Evolutionary conservation across 2,329 filamentous ascomycete genomes (phyloP), one percentile per base, ranked within the genome.

Genomic region (Aspergillus alliaceus): DNA sequence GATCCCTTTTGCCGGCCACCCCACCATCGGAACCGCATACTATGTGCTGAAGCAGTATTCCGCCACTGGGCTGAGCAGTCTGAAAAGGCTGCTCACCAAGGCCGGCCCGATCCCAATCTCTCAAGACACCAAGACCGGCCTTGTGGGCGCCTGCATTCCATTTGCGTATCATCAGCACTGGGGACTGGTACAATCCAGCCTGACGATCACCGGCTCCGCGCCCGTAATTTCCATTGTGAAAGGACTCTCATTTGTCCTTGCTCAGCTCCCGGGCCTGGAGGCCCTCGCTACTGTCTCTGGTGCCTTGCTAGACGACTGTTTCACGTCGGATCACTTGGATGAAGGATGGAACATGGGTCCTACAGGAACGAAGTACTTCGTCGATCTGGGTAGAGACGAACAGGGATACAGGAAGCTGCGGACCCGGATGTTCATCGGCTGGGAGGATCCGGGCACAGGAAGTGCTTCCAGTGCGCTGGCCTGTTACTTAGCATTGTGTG

Each of bases 221-320:
- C 71, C 71, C 1, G 22, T 76, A 7, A 69, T 76, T 53, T 75
- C 72, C 0, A 74, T 77, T 53, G 74, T 77, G 24, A 73, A 75
- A 39, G 75, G 75, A 4, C 74, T 77, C 72, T 72, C 65, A 12
- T 92, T 91, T 71, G 73, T 85, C n/a, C 81, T 90, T 31, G 77
- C 89, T 14, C 76, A 84, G 62, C 77, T 95, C 22, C 78, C 83
- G 0, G 81, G 79, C 53, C 72, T 90, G 9, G 84, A 85, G 29
- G 79, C 82, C 7, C 78, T 93, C 18, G 79, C 75, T 5, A 66
- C 67, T 37, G 27, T 66, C 6, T 53, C 70, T 24, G 51, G 65
- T 27, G 31, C 46, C 3, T 14, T 59, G 4, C n/a, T n/a, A n/a
- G n/a, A n/a, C n/a, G n/a, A n/a, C 32, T 31, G 6, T 40, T 53